Evolutionary conservation across 192 early-diverging fungal species (phyloP), one percentile per base, ranked within the genome.

Genomic region (Bifiguratus adelaidae): DNA sequence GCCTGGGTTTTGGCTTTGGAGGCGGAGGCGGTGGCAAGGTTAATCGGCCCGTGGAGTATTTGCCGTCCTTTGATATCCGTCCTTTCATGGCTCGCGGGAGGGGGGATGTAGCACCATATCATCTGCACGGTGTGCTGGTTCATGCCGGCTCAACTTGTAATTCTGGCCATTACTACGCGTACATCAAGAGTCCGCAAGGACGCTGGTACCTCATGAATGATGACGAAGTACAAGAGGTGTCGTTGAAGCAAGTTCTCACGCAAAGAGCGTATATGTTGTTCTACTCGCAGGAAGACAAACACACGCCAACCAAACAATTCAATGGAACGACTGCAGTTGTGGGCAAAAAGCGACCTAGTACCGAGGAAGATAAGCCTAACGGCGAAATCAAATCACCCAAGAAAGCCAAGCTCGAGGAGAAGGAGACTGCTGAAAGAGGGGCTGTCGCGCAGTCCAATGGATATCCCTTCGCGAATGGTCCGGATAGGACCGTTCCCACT

Each of bases 231-330:
- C 56, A 64, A 13, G 73, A 76, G 38, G 86, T 85, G 25, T 73
- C 76, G 47, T 54, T 80, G 26, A 58, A 66, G 13, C 80, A 76
- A 4, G 91, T 91, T 2, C 63, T 91, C 6, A 52, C 52, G 3
- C 77, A 86, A 55, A 67, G 74, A n/a, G 91, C 87, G 2, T 94
- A 94, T 40, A 71, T 94, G 70, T 63, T 94, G 15, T 94, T 94
- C 54, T 94, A 91, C 53, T 67, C 70, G 29, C 68, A 52, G 34
- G 52, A 58, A 13, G 47, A 53, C 32, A 47, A 44, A 41, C 45
- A 1, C 7, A 11, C 5, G 37, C 5, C 7, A 6, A 8, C 7
- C 7, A 6, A 40, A 15, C 18, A 5, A 15, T 15, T 5, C 18
- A 15, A 15, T 6, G 37, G 6, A 40, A 15, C 16, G 37, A n/a